phyloP scores from a whole-genome alignment of 176 grass and related monocot genomes.

The Elymus sibiricus region DNA sequence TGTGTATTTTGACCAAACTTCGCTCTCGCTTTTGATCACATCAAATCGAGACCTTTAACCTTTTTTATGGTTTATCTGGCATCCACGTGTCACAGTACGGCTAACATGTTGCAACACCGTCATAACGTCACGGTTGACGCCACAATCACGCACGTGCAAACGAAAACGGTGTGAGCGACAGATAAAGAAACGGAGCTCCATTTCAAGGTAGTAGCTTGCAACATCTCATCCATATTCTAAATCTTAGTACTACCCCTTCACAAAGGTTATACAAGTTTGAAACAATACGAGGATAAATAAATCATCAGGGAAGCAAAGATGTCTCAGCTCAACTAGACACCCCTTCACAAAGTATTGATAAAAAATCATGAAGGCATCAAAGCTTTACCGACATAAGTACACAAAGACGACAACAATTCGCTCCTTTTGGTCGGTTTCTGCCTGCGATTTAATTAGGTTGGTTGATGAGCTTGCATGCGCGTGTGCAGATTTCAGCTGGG shows the following conservation, averaged over 20 bases:
- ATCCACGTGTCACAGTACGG: not conserved
- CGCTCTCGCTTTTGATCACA: not conserved
- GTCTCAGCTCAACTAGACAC: not conserved
- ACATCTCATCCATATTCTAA: not conserved
- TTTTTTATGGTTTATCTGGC: not conserved
- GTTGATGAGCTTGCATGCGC: not conserved
- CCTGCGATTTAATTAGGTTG: not conserved
- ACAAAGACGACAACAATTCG: not conserved
- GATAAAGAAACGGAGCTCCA: not conserved
- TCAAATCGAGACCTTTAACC: not conserved
- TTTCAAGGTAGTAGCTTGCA: not conserved
- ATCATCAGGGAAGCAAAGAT: not conserved
- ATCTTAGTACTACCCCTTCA: not conserved
- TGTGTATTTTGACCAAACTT: not conserved
- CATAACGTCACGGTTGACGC: too few species aligned
- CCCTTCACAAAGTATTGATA: not conserved
- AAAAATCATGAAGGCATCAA: not conserved
- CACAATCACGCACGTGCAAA: not conserved
- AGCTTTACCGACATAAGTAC: not conserved
- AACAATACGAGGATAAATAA: not conserved
- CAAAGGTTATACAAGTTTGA: not conserved
- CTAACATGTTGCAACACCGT: too few species aligned
- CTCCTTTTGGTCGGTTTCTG: not conserved
- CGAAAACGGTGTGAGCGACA: not conserved
- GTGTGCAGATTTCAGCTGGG: not conserved